Percentiles rank a stretch among this genome's conserved stretches.
Evolutionary conservation across 768 basidiomycete species (phyloP).

Genomic region (Tylopilus rubrobrunneus): DNA sequence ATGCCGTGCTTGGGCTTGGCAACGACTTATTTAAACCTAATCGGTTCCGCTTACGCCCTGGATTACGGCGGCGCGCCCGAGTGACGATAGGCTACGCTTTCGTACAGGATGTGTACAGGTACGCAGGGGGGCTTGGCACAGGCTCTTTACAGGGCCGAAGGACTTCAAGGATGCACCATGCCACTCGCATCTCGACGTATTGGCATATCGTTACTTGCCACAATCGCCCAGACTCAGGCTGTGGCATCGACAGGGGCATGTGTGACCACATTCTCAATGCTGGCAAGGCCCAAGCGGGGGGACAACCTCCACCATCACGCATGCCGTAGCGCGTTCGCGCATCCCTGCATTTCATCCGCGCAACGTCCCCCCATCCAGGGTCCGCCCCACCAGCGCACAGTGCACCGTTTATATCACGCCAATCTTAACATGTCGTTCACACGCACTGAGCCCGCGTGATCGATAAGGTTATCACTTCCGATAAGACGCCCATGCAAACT

Average conservation of each 20-base stretch:
- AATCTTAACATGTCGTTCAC: neutral
- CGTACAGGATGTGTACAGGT: too few relatives aligned
- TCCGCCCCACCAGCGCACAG: neutral
- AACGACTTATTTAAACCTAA: neutral
- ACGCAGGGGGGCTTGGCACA: too few relatives aligned
- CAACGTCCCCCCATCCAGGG: neutral
- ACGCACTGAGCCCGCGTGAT: neutral
- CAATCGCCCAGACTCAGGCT: too few relatives aligned
- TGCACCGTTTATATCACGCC: too few relatives aligned
- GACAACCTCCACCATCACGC: neutral
- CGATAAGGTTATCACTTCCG: neutral
- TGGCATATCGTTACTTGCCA: too few relatives aligned
- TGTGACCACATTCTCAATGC: too few relatives aligned
- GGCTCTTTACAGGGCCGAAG: too few relatives aligned
- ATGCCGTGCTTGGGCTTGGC: neutral
- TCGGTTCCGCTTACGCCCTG: neutral
- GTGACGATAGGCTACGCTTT: neutral
- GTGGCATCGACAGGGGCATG: too few relatives aligned
- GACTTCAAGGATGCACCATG: too few relatives aligned
- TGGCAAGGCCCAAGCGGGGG: too few relatives aligned
- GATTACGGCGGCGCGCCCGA: neutral
- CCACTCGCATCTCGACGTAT: too few relatives aligned
- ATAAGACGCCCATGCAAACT: neutral
- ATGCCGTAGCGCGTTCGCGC: neutral
- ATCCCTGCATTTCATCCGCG: too few relatives aligned